phyloP scores from a whole-genome alignment of 306 rosid genomes.

The Leucaena leucocephala region DNA sequence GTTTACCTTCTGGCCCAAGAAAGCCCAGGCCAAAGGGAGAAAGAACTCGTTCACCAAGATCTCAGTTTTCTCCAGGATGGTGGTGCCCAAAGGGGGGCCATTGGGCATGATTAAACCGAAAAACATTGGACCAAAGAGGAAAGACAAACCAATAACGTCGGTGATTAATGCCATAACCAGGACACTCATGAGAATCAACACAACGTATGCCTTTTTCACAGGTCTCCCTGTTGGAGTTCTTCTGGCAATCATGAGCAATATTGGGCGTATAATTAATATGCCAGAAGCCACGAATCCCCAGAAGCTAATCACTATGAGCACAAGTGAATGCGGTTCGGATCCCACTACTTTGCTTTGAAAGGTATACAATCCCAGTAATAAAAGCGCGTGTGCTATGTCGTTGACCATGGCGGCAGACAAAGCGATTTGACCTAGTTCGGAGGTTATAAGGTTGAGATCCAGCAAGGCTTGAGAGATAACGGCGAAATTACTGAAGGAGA shows the following conservation, averaged over 20 bases:
- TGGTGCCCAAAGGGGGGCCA: conserved; percentile 49
- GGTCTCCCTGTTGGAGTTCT: conserved; percentile 40
- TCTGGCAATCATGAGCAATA: not conserved
- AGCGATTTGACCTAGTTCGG: conserved; percentile 48
- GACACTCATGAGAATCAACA: conserved; percentile 23
- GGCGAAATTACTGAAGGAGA: conserved; percentile 29
- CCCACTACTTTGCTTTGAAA: too few relatives aligned
- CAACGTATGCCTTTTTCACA: conserved; percentile 12
- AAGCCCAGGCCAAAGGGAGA: conserved; percentile 31
- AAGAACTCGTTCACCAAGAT: conserved; percentile 11
- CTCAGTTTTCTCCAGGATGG: conserved; percentile 35
- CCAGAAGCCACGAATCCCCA: not conserved
- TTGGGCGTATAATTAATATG: conserved; percentile 14
- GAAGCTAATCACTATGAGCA: not conserved
- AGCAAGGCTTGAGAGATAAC: conserved; percentile 26
- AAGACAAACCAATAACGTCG: conserved; percentile 23
- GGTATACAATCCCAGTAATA: not conserved
- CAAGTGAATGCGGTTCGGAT: accelerated
- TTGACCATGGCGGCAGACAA: conserved; percentile 40
- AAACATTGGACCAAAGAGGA: conserved; percentile 31
- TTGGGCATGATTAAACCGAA: conserved; percentile 42
- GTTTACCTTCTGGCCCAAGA: conserved; percentile 17
- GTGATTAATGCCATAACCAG: conserved; percentile 8
- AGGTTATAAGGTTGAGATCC: conserved; percentile 41
- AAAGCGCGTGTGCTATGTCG: conserved; percentile 5